These are phyloP conservation scores for Cordyceps militaris DNA, from an alignment of 2,329 filamentous ascomycete genomes.

Conservation along the genomic window DNA sequence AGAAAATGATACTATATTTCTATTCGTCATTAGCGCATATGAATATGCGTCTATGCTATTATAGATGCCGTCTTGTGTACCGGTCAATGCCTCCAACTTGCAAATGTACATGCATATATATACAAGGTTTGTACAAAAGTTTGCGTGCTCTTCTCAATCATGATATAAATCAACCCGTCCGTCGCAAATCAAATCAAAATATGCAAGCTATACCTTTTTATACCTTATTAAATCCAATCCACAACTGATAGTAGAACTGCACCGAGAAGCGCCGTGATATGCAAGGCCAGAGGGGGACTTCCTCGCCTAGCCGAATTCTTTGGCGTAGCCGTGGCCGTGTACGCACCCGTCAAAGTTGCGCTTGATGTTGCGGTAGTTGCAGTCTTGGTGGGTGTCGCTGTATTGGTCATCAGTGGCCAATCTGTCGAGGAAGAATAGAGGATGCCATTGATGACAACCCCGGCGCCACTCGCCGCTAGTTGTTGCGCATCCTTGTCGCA, in stretches of 20 bases:
- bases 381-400: slow-evolving; percentile 17
- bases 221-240: slow-evolving; percentile 5
- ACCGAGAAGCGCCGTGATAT: not conserved
- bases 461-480: slow-evolving; percentile 41
- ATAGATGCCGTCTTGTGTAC: slow-evolving; percentile 3
- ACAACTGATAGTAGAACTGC: not conserved
- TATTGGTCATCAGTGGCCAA: slow-evolving; percentile 31
- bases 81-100: not conserved
- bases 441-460: slow-evolving; percentile 54
- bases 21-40: not conserved
- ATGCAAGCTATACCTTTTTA: not conserved
- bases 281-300: not conserved
- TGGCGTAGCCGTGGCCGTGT: slow-evolving; percentile 30
- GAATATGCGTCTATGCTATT: not conserved
- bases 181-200: not conserved
- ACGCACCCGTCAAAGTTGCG: slow-evolving; percentile 26
- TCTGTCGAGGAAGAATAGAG: slow-evolving; percentile 38
- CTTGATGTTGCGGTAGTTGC: slow-evolving; percentile 17
- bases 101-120: not conserved
- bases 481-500: slow-evolving; percentile 45
- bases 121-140: not conserved
- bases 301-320: slow-evolving; percentile 11
- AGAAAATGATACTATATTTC: not conserved
- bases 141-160: not conserved
- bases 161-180: not conserved